A percentile compares a stretch with the other conserved stretches of the same genome.
Evolutionary conservation across 306 rosid genomes (phyloP).

Genomic region (Acacia acuminata): DNA sequence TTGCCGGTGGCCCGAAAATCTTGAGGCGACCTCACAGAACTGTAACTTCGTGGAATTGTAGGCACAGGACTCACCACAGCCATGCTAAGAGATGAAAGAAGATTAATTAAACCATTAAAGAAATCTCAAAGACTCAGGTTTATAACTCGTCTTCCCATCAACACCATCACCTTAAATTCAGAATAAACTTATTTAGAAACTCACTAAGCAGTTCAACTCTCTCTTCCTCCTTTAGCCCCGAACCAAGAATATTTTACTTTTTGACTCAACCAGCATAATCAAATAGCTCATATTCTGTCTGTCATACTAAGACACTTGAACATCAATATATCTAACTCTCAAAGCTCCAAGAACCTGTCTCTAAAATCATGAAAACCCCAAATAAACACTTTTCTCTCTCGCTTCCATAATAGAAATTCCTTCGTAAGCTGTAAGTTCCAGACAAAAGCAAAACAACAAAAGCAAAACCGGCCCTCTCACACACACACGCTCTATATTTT

Average conservation of each 20-base stretch:
- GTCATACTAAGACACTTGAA: constrained; percentile 14
- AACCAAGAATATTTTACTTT: background rate
- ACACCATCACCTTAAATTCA: background rate
- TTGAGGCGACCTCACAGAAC: constrained; percentile 43
- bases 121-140: background rate
- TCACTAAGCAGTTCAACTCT: background rate
- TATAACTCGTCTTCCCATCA: background rate
- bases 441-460: background rate
- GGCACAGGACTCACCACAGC: constrained; percentile 63
- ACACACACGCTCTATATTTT: constrained; percentile 20
- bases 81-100: constrained; percentile 41
- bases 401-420: background rate
- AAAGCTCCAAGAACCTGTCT: constrained; percentile 10
- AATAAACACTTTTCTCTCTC: background rate
- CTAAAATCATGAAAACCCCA: constrained; percentile 10
- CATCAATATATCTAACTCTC: background rate
- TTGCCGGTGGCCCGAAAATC: constrained; percentile 26
- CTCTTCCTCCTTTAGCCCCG: background rate
- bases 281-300: no score
- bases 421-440: background rate
- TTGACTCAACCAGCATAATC: background rate
- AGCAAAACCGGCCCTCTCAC: constrained; percentile 19
- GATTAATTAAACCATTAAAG: constrained; percentile 22
- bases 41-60: constrained; percentile 33
- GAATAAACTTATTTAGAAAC: background rate